Conservation (phyloP, 176 grass and related monocot species). For the Carex kokanica region DNA sequence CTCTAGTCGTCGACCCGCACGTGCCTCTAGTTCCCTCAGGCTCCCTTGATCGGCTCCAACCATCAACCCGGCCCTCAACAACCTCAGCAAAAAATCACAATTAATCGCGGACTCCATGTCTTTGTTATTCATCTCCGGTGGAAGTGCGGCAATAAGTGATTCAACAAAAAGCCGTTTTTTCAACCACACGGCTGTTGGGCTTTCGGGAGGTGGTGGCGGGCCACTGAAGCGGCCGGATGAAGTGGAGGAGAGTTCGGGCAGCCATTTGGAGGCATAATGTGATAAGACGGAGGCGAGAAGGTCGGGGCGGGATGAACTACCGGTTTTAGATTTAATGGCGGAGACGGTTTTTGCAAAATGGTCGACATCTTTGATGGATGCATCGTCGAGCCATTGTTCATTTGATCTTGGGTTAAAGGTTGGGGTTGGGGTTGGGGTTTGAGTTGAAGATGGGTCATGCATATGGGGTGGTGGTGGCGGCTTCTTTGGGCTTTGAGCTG, state of each 20-base stretch:
- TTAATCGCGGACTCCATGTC: conserved; percentile 34
- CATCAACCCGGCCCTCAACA: conserved; percentile 69
- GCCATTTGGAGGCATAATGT: conserved; percentile 85
- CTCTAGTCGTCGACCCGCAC: conserved; percentile 65
- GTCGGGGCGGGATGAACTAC: conserved; percentile 43
- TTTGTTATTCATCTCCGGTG: conserved; percentile 34
- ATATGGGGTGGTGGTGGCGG: conserved; percentile 9
- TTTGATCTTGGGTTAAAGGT: conserved; percentile 13
- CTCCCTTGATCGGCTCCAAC: conserved; percentile 59
- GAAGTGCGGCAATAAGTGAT: conserved; percentile 75
- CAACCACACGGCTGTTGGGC: conserved; percentile 82
- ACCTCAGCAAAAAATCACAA: conserved; percentile 75
- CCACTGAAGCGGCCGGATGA: conserved; percentile 34
- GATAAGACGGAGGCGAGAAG: conserved; percentile 72
- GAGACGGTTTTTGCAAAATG: conserved; percentile 68
- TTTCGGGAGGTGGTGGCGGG: conserved; percentile 53
- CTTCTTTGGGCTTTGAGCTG: conserved; percentile 46
- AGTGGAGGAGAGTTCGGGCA: conserved; percentile 65
- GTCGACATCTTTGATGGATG: conserved; percentile 66
- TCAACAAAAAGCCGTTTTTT: conserved; percentile 79
- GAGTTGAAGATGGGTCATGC: neutral
- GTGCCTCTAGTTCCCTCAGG: conserved; percentile 66
- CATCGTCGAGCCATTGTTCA: conserved; percentile 57
- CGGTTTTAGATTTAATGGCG: conserved; percentile 53
- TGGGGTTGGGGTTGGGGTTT: conserved; percentile 26